Evolutionary conservation across 495 filamentous ascomycete species (phyloP), one percentile per base, ranked within the genome.

Genomic region (Lophium mytilinum): DNA sequence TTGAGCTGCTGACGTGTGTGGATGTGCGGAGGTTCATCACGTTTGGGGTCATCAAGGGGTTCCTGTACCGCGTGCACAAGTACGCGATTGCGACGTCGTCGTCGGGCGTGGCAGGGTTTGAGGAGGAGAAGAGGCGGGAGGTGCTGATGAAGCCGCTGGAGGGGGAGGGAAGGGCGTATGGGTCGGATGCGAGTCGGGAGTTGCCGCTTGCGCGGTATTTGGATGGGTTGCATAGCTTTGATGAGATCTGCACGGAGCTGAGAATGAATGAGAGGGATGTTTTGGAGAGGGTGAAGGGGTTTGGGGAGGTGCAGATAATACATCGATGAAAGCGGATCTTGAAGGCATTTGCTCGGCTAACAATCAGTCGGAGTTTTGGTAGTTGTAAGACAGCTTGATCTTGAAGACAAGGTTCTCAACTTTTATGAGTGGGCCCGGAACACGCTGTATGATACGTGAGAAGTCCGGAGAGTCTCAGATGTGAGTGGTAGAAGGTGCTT

Each of bases 31-130:
- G 94, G 30, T 86, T 98, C 56, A 86, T 98, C 56, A 92, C 91
- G 36, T 97, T 96, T 69, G 93, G 94, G 46, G 80, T 97, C 14
- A 93, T 96, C 64, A 96, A 97, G 70, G 90, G 91, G 4, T 86
- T 95, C 59, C 65, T 98, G n/a, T 96, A 96, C 70, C 81, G 93
- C 15, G 86, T 96, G 35, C 91, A 97, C 73, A 90, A 90, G 67
- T 93, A 94, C 66, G 86, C 89, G 4, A 79, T 90, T 8, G 81
- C 81, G 10, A 82, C 55, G 8, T 54, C 33, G 14, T 15, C 50
- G 30, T 19, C 9, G 34, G 21, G 46, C 4, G 46, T 50, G 8
- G 39, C 47, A n/a, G 37, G 19, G 18, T 19, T 12, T 7, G 56
- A 18, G 11, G 45, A 43, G n/a, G 30, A 14, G 17, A 35, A n/a